phyloP scores from a whole-genome alignment of 129 eudicot genomes.

The Flaveria linearis region DNA sequence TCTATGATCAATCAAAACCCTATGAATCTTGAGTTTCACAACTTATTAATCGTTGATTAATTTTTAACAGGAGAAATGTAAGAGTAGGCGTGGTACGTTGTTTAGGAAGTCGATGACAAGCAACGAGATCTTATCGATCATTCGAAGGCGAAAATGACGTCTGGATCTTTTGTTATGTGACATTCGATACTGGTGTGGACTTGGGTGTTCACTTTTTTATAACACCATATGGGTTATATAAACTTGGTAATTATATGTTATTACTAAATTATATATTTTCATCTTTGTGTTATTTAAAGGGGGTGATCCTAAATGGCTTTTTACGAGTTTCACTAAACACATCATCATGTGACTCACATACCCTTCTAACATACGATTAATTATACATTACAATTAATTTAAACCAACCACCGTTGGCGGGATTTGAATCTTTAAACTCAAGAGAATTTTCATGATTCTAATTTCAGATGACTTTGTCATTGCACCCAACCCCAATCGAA shows the following conservation, averaged over 20 bases:
- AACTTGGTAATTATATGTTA: neutral
- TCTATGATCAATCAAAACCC: neutral
- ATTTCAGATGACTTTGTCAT: too few relatives aligned
- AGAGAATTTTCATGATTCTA: too few relatives aligned
- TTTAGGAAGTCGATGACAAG: slow-evolving; percentile 35
- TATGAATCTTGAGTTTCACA: neutral
- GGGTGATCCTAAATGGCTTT: too few relatives aligned
- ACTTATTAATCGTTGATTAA: neutral
- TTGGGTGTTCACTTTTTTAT: neutral
- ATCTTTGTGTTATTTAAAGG: neutral
- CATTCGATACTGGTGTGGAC: neutral
- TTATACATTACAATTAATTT: too few relatives aligned
- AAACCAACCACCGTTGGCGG: too few relatives aligned
- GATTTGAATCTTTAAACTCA: too few relatives aligned
- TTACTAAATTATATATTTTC: neutral
- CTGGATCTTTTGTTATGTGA: neutral
- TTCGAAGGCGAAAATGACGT: slow-evolving; percentile 29
- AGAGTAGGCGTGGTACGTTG: slow-evolving; percentile 18
- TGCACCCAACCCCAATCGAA: too few relatives aligned
- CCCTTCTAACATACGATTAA: too few relatives aligned
- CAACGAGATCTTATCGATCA: slow-evolving; percentile 29
- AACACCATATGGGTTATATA: neutral
- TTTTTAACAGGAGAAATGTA: slow-evolving; percentile 30
- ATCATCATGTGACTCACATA: too few relatives aligned
- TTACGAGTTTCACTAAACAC: too few relatives aligned